A percentile compares a stretch with the other conserved stretches of the same genome.
Evolutionary conservation across 1,284 basidiomycete species (phyloP).

Genomic region (Irpex sp.): DNA sequence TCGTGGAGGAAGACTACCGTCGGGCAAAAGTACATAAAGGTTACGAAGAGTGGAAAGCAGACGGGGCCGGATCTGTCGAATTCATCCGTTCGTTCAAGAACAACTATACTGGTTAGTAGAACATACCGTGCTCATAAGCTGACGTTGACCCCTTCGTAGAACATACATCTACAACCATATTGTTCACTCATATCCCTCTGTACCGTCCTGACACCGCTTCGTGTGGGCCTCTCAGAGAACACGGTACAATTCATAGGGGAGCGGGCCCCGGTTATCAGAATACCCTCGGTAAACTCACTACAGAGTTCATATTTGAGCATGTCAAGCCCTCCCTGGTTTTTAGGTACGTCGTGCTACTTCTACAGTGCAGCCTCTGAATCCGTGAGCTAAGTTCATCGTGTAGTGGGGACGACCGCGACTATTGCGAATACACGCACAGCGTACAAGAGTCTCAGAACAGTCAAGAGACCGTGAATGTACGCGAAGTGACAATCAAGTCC

Average conservation of each 20-base stretch:
- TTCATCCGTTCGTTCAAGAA: slow-evolving; percentile 56
- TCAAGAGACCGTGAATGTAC: slow-evolving; percentile 19
- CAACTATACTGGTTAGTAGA: slow-evolving; percentile 33
- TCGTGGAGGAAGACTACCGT: slow-evolving; percentile 78
- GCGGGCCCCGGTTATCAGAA: slow-evolving; percentile 82
- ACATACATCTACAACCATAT: slow-evolving; percentile 31
- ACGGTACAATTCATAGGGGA: slow-evolving; percentile 65
- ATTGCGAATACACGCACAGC: slow-evolving; percentile 56
- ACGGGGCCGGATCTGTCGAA: slow-evolving; percentile 59
- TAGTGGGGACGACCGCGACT: slow-evolving; percentile 87
- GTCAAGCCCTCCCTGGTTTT: slow-evolving; percentile 66
- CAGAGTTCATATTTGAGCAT: slow-evolving; percentile 60
- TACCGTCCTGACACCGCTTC: slow-evolving; percentile 60
- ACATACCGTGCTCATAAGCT: background rate
- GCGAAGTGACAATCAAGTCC: slow-evolving; percentile 75
- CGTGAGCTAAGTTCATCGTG: background rate
- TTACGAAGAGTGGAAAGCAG: slow-evolving; percentile 43
- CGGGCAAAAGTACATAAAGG: slow-evolving; percentile 41
- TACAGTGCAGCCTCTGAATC: background rate
- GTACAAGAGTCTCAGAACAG: background rate
- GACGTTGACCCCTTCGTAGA: background rate
- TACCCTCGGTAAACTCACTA: slow-evolving; percentile 67
- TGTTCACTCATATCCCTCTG: slow-evolving; percentile 82
- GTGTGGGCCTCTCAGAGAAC: slow-evolving; percentile 76
- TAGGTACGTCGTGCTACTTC: slow-evolving; percentile 43